phyloP scores from a whole-genome alignment of 106 monocot species.

The Allium fistulosum region DNA sequence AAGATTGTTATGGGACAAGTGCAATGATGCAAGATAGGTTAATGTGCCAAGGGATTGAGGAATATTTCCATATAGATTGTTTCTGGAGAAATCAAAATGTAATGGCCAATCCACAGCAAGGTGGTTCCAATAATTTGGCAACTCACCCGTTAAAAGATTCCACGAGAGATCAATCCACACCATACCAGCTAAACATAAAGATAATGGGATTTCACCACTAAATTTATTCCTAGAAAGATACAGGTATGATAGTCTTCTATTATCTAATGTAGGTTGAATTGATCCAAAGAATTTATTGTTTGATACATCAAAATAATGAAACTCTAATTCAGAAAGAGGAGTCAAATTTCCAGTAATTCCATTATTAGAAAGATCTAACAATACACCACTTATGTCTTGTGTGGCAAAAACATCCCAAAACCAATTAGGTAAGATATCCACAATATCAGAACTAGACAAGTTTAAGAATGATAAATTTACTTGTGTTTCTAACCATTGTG shows the following conservation, averaged over 20 bases:
- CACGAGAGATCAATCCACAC: constrained; percentile 9
- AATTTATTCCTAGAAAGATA: neutral
- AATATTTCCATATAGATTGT: neutral
- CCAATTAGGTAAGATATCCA: constrained; percentile 34
- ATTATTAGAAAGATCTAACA: constrained; percentile 18
- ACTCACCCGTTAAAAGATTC: constrained; percentile 12
- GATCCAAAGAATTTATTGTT: constrained; percentile 14
- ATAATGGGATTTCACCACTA: constrained; percentile 2
- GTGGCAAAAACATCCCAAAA: constrained; percentile 25
- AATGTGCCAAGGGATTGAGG: neutral
- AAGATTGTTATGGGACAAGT: neutral
- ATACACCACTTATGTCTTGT: neutral
- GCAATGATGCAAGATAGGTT: neutral
- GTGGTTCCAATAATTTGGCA: constrained; percentile 15
- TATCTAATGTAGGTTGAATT: neutral
- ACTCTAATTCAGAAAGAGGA: neutral
- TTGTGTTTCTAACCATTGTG: constrained; percentile 27
- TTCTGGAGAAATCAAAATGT: neutral
- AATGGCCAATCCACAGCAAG: neutral
- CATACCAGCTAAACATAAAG: constrained; percentile 5
- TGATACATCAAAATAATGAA: constrained; percentile 4
- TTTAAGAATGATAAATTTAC: neutral
- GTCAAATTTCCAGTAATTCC: constrained; percentile 14
- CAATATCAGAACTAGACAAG: constrained; percentile 20
- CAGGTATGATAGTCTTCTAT: neutral